phyloP scores from a whole-genome alignment of 2,329 filamentous ascomycete genomes.

The Colletotrichum navitas region DNA sequence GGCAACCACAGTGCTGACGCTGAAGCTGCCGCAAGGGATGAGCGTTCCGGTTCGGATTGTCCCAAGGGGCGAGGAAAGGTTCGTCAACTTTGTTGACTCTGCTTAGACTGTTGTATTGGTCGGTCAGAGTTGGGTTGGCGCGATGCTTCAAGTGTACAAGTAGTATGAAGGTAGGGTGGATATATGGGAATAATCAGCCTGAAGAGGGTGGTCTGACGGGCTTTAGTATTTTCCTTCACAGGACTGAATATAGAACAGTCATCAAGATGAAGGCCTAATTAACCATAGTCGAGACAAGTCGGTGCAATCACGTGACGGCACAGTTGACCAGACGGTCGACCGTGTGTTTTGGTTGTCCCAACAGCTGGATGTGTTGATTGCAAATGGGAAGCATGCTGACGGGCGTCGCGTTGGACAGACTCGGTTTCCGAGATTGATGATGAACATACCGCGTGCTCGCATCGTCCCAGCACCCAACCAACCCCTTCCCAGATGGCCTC shows the following conservation, averaged over 20 bases:
- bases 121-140: not conserved
- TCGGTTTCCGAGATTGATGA: not conserved
- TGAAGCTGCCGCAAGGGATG: conserved; percentile 73
- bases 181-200: conserved; percentile 8
- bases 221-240: not conserved
- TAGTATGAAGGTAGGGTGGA: not conserved
- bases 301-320: not conserved
- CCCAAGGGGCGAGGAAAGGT: conserved; percentile 77
- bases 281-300: too few relatives aligned
- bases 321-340: not conserved
- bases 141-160: not conserved
- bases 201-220: not conserved
- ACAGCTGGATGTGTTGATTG: conserved; percentile 11
- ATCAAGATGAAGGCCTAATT: not conserved
- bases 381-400: not conserved
- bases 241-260: not conserved
- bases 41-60: conserved; percentile 77
- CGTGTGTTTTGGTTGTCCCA: conserved; percentile 23
- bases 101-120: conserved; percentile 5
- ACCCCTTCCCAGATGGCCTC: not conserved
- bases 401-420: conserved; percentile 1
- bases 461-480: conserved; percentile 17
- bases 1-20: conserved; percentile 75
- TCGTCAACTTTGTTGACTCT: conserved; percentile 60
- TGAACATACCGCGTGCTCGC: not conserved